phyloP scores from a whole-genome alignment of 1,139 yeast genomes.

The Taphrina communis region DNA sequence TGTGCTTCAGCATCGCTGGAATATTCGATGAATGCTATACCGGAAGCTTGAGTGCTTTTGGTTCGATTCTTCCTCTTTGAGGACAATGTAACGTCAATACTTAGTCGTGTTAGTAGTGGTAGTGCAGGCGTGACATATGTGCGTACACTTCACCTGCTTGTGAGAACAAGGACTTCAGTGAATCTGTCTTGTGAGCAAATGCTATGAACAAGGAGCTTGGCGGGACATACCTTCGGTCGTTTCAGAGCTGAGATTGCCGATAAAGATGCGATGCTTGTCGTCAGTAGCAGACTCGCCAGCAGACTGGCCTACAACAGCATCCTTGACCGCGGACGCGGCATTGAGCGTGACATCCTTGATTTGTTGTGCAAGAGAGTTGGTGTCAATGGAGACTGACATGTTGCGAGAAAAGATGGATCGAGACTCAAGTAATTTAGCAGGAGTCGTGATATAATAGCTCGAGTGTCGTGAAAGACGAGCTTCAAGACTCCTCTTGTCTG shows the following conservation, averaged over 20 bases:
- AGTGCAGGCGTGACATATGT: neutral
- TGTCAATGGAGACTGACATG: constrained; percentile 29
- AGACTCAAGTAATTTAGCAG: neutral
- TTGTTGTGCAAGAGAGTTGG: constrained; percentile 29
- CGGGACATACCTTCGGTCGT: constrained; percentile 47
- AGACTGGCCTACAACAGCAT: constrained; percentile 40
- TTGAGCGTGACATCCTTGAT: constrained; percentile 29
- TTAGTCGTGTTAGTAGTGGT: constrained; percentile 20
- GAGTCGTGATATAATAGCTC: neutral
- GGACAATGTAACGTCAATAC: constrained; percentile 46
- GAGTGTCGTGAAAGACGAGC: neutral
- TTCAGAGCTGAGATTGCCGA: constrained; percentile 51
- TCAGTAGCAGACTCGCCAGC: constrained; percentile 43
- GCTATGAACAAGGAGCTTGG: too few species aligned
- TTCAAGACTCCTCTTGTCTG: neutral
- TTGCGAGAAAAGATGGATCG: constrained; percentile 14
- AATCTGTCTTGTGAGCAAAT: constrained; percentile 1
- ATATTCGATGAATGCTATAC: constrained; percentile 71
- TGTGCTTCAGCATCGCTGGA: constrained; percentile 59
- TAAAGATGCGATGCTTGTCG: constrained; percentile 48
- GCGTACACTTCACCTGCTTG: constrained; percentile 51
- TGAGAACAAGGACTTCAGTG: constrained; percentile 29
- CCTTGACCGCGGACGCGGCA: constrained; percentile 25
- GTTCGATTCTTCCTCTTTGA: constrained; percentile 38
- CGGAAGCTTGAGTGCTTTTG: constrained; percentile 50